Base-by-base conservation (phyloP, 371 early-diverging fungal species). In the Thermomucor indicae-seudaticae region DNA sequence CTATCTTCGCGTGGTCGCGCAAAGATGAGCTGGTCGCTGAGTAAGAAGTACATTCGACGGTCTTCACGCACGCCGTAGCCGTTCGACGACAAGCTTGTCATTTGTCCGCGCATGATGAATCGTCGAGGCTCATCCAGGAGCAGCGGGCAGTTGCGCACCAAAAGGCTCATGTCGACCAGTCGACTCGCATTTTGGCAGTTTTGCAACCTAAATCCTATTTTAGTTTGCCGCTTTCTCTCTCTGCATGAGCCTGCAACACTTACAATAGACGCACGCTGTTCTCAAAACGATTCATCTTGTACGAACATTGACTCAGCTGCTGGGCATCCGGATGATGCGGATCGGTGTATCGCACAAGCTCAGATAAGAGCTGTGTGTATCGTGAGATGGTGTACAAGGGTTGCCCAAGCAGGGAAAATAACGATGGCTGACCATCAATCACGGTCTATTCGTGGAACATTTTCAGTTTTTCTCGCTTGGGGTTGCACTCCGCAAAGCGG, bases 321-420 rank as follows among this genome's bases (percentile, higher is more conserved):
- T 39, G 49, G 25, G 62, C 57, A 30, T 61, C 62, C 16, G 62
- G 62, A 22, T 61, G 62, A 23, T 53, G 54, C 19, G 57, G 57
- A 22, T 56, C 62, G 8, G 62, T 61, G 23, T 50, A 35, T 27
- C 28, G 40, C 19, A 53, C 38, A 6, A 61, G 42, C 14, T 56
- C 53, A n/a, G 31, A 43, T 19, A 61, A 20, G 34, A 49, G 27
- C 19, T 61, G 47, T 27, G 46, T 34, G 38, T 61, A 61, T 5
- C 57, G 57, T 24, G 53, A 28, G 12, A 61, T 32, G 12, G 53
- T 35, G 31, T 47, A 49, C 31, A 61, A 24, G 17, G 62, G 62
- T 30, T 48, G 40, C 31, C 47, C 42, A 19, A 61, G 38, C 16
- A 61, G 28, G 6, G 53, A 38, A 19, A 53, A 49, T 12, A 61